phyloP scores from a whole-genome alignment of 2,329 filamentous ascomycete genomes.

The Arachnomyces sp. region DNA sequence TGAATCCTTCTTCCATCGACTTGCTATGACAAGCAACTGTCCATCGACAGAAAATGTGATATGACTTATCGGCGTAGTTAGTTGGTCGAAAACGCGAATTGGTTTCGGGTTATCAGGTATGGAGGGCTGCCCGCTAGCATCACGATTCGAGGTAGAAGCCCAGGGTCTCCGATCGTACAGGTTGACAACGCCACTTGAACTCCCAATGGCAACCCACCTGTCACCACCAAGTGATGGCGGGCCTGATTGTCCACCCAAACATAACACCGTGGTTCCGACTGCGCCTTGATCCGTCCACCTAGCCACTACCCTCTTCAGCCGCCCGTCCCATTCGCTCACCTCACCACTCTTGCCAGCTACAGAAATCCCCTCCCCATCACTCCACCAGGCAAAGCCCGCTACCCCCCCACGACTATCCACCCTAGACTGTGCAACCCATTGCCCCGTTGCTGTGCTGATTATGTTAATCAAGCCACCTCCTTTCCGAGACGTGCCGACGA shows the following conservation, averaged over 20 bases:
- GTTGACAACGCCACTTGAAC: slow-evolving; percentile 81
- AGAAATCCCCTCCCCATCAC: slow-evolving; percentile 69
- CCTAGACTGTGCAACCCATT: slow-evolving; percentile 79
- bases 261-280: slow-evolving; percentile 73
- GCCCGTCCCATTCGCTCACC: slow-evolving; percentile 79
- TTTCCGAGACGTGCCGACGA: slow-evolving; percentile 72
- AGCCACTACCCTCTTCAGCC: slow-evolving; percentile 60
- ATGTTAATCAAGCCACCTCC: slow-evolving; percentile 85
- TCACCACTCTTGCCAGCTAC: slow-evolving; percentile 82
- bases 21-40: slow-evolving; percentile 80
- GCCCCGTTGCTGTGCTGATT: slow-evolving; percentile 67
- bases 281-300: slow-evolving; percentile 88
- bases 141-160: slow-evolving; percentile 28
- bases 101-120: slow-evolving; percentile 66
- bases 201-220: slow-evolving; percentile 83
- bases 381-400: slow-evolving; percentile 91
- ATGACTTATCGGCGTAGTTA: slow-evolving; percentile 76
- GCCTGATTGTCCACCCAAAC: slow-evolving; percentile 53
- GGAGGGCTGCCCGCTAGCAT: slow-evolving; percentile 31
- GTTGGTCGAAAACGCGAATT: slow-evolving; percentile 67
- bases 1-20: slow-evolving; percentile 80
- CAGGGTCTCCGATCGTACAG: slow-evolving; percentile 77
- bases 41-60: slow-evolving; percentile 80
- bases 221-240: slow-evolving; percentile 57
- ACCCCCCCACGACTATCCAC: slow-evolving; percentile 77